phyloP scores from a whole-genome alignment of 2,329 filamentous ascomycete species.

The Aspergillus intermedius region DNA sequence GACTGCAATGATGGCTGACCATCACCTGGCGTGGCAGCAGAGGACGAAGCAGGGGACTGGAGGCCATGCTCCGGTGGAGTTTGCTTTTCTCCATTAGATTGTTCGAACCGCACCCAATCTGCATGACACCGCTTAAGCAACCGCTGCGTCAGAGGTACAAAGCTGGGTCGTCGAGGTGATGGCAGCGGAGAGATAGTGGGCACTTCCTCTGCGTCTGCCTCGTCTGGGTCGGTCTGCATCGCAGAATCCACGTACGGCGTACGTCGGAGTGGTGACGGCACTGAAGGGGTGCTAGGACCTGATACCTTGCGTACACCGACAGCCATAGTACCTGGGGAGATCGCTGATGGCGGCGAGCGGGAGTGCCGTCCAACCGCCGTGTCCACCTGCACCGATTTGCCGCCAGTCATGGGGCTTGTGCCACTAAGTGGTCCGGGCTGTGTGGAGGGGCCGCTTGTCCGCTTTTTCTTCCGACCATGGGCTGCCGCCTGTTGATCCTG shows the following conservation, averaged over 20 bases:
- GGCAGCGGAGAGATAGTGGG: constrained; percentile 11
- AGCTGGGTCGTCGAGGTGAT: constrained; percentile 22
- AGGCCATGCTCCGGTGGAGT: constrained; percentile 7
- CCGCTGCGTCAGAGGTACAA: constrained; percentile 37
- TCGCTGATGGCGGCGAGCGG: constrained; percentile 29
- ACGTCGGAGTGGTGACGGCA: constrained; percentile 19
- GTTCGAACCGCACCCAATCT: constrained; percentile 33
- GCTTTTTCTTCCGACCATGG: constrained; percentile 49
- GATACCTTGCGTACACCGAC: constrained; percentile 24
- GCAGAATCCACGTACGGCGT: constrained; percentile 36
- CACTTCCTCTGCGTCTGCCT: constrained; percentile 35
- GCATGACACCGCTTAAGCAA: constrained; percentile 37
- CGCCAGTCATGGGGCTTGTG: constrained; percentile 29
- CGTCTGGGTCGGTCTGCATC: constrained; percentile 41
- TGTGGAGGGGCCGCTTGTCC: constrained; percentile 49
- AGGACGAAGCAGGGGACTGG: background rate
- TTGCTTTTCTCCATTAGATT: constrained; percentile 8
- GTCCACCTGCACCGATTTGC: constrained; percentile 26
- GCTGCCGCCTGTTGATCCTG: constrained; percentile 44
- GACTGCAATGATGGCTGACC: background rate
- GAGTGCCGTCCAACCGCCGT: constrained; percentile 21
- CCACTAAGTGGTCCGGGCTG: constrained; percentile 43
- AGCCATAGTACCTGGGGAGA: constrained; percentile 21
- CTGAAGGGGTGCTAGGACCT: constrained; percentile 20
- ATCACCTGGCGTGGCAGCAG: background rate